Evolutionary conservation across 257 asterid species (phyloP).

Genomic region (Petunia secreta): DNA sequence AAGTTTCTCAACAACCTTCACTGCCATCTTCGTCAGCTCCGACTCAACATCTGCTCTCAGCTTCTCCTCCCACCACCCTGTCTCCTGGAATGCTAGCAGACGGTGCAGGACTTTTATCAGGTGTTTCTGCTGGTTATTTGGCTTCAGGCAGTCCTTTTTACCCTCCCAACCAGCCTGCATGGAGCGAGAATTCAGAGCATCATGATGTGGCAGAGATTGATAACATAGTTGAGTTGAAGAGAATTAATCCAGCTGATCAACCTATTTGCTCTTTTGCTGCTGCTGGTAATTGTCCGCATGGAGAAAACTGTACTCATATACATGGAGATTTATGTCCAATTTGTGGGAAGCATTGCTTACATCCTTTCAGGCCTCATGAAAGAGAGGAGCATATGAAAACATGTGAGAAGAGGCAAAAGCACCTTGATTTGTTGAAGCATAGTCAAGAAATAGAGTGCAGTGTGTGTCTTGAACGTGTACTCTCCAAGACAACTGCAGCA

Average conservation of each 20-base stretch:
- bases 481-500: conserved; percentile 68
- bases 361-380: conserved; percentile 83
- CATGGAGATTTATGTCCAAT: conserved; percentile 86
- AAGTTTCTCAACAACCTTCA: conserved; percentile 54
- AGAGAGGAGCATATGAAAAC: conserved; percentile 75
- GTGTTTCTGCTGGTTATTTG: conserved; percentile 35
- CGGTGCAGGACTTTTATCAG: conserved; percentile 30
- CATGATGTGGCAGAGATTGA: conserved; percentile 37
- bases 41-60: conserved; percentile 30
- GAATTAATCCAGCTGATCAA: conserved; percentile 58
- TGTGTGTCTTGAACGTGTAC: conserved; percentile 90
- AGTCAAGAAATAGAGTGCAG: conserved; percentile 95
- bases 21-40: conserved; percentile 55
- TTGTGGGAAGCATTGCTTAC: conserved; percentile 81
- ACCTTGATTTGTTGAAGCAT: conserved; percentile 61
- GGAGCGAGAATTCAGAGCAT: conserved; percentile 49
- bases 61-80: conserved; percentile 39
- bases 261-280: conserved; percentile 92
- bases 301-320: conserved; percentile 67
- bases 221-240: conserved; percentile 40
- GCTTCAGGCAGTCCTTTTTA: conserved; percentile 40
- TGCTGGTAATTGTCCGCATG: conserved; percentile 86
- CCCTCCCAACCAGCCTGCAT: conserved; percentile 43
- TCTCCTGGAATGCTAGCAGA: conserved; percentile 43
- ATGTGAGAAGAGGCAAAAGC: conserved; percentile 77